phyloP scores from a whole-genome alignment of 2,329 filamentous ascomycete genomes.

The Aureobasidium zeae region DNA sequence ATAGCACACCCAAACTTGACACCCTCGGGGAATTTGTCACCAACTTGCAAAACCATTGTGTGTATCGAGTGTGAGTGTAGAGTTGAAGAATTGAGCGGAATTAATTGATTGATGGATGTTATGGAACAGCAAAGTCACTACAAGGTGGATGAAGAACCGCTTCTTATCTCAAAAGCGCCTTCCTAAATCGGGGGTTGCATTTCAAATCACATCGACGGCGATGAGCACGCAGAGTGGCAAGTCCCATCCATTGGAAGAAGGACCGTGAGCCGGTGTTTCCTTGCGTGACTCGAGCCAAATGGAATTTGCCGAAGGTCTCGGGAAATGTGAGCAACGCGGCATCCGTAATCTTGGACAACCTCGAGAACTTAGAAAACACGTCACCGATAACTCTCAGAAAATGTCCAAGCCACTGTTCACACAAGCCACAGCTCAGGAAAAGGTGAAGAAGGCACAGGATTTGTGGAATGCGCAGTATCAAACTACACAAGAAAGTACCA shows the following conservation, averaged over 20 bases:
- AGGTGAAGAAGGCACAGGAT: conserved; percentile 78
- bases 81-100: not conserved
- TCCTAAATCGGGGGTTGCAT: not conserved
- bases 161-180: too few relatives aligned
- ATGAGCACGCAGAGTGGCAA: too few relatives aligned
- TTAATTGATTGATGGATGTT: not conserved
- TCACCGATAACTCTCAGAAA: not conserved
- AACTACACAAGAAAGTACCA: too few relatives aligned
- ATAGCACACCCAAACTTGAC: conserved; percentile 62
- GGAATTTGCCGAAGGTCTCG: conserved; percentile 7
- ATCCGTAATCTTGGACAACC: conserved; percentile 1
- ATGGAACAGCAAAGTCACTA: not conserved
- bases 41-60: conserved; percentile 61
- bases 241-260: too few relatives aligned
- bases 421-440: conserved; percentile 57
- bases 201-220: conserved; percentile 15
- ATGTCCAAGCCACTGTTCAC: conserved; percentile 59
- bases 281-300: not conserved
- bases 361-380: not conserved
- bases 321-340: not conserved
- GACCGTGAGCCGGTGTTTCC: conserved; percentile 2
- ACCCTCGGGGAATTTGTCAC: conserved; percentile 72
- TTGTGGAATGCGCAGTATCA: conserved; percentile 68
- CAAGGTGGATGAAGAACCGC: too few relatives aligned
- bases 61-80: not conserved